phyloP scores from a whole-genome alignment of 306 rosid species.

The Vicia villosa region DNA sequence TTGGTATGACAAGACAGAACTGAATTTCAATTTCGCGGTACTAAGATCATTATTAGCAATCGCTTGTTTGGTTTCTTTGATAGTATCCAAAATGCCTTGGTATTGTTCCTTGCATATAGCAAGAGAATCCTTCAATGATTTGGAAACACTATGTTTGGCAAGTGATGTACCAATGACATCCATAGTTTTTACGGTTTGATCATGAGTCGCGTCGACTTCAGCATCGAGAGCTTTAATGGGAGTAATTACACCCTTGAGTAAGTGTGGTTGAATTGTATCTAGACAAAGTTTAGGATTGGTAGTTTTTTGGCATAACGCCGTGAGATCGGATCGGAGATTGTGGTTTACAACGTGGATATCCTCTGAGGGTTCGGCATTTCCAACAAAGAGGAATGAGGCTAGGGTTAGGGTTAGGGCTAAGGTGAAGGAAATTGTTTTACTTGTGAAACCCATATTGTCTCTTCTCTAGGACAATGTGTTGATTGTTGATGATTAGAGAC shows the following conservation, averaged over 20 bases:
- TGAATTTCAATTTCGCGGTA: constrained; percentile 11
- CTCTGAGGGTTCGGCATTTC: not conserved
- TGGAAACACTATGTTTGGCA: accelerated
- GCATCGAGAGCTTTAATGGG: constrained; percentile 14
- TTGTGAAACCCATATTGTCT: constrained; percentile 34
- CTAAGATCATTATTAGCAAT: not conserved
- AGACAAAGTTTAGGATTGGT: constrained; percentile 24
- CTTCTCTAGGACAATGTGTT: not conserved
- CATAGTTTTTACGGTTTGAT: not conserved
- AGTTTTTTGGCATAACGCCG: not conserved
- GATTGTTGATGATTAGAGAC: constrained; percentile 30
- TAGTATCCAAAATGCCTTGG: constrained; percentile 19
- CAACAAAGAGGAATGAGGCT: not conserved
- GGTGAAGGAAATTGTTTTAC: not conserved
- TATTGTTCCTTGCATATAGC: constrained; percentile 25
- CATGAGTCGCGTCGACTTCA: constrained; percentile 21
- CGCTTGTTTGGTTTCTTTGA: constrained; percentile 2
- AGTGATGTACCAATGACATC: not conserved
- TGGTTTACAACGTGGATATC: not conserved
- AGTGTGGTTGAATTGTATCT: constrained; percentile 21
- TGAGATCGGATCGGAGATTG: not conserved
- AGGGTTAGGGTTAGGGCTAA: constrained; percentile 15
- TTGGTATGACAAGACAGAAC: constrained; percentile 28
- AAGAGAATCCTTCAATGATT: not conserved
- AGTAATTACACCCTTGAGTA: not conserved